Conservation (phyloP, 192 early-diverging fungal genomes). For the Lobulomyces angularis region DNA sequence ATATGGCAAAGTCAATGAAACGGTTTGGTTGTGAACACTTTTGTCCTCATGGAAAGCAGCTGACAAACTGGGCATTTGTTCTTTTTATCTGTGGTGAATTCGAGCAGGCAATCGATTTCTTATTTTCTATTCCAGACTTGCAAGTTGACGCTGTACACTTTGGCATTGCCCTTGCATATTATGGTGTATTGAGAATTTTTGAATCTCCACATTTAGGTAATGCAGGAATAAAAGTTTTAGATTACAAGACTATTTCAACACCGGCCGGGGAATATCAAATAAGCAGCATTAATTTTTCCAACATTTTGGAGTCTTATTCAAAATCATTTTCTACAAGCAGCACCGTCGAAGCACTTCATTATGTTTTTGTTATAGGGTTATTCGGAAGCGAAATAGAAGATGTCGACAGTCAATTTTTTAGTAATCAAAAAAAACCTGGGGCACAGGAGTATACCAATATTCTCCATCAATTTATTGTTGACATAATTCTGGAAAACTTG, state of each 20-base stretch:
- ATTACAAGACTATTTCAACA: conserved; percentile 1
- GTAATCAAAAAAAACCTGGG: background rate
- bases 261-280: conserved; percentile 11
- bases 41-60: conserved; percentile 51
- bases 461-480: conserved; percentile 38
- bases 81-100: conserved; percentile 82
- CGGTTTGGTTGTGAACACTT: conserved; percentile 61
- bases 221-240: conserved; percentile 5
- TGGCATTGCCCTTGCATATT: conserved; percentile 67
- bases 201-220: conserved; percentile 29
- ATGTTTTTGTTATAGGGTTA: conserved; percentile 46
- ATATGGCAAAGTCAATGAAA: conserved; percentile 54
- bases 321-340: conserved; percentile 22
- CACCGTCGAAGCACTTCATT: conserved; percentile 45
- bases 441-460: conserved; percentile 36
- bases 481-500: conserved; percentile 50
- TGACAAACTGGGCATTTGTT: conserved; percentile 66
- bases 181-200: conserved; percentile 65
- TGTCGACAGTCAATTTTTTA: conserved; percentile 1
- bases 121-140: conserved; percentile 46
- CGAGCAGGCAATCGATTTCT: conserved; percentile 69
- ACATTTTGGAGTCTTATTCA: conserved; percentile 32
- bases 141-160: conserved; percentile 82
- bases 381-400: conserved; percentile 22
- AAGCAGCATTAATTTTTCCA: conserved; percentile 34